Evolutionary conservation across 2,329 filamentous ascomycete species (phyloP).

Genomic region (Fusarium dimerum): DNA sequence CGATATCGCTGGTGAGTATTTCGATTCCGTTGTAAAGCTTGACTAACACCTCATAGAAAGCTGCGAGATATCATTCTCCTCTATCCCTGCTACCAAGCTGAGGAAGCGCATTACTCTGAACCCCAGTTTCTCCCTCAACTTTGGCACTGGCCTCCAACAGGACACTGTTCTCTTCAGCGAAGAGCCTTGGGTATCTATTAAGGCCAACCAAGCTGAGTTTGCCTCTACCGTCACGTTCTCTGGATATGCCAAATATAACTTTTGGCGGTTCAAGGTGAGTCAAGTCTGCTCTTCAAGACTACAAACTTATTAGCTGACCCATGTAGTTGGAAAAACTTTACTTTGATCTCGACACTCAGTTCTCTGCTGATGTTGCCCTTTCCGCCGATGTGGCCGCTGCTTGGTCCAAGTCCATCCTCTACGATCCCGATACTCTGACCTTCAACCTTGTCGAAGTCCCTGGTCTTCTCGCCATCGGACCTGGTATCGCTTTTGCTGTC

Average conservation of each 20-base stretch:
- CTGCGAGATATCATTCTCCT: slow-evolving; percentile 16
- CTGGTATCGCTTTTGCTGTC: slow-evolving; percentile 38
- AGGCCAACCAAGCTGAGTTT: slow-evolving; percentile 25
- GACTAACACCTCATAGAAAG: neutral
- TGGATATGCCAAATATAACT: slow-evolving; percentile 43
- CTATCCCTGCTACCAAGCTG: slow-evolving; percentile 8
- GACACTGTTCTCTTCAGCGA: slow-evolving; percentile 13
- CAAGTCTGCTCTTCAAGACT: neutral
- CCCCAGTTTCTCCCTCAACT: slow-evolving; percentile 6
- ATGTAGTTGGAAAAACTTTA: slow-evolving; percentile 33
- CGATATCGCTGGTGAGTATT: slow-evolving; percentile 2
- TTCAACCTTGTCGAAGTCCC: slow-evolving; percentile 42
- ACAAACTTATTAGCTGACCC: neutral
- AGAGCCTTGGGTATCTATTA: slow-evolving; percentile 11
- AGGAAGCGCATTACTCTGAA: slow-evolving; percentile 11
- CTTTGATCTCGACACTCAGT: slow-evolving; percentile 43
- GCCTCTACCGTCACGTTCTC: slow-evolving; percentile 41
- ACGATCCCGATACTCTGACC: slow-evolving; percentile 37
- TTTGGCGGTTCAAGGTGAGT: slow-evolving; percentile 28
- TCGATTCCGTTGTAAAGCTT: no score
- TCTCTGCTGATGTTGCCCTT: slow-evolving; percentile 39
- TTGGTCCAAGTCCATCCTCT: slow-evolving; percentile 36
- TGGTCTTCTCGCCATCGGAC: slow-evolving; percentile 40
- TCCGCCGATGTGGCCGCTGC: slow-evolving; percentile 36
- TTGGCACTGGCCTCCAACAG: slow-evolving; percentile 4